A percentile compares a stretch with the other conserved stretches of the same genome.
Conservation (phyloP, 495 filamentous ascomycete genomes). For the Tuber indicum region DNA sequence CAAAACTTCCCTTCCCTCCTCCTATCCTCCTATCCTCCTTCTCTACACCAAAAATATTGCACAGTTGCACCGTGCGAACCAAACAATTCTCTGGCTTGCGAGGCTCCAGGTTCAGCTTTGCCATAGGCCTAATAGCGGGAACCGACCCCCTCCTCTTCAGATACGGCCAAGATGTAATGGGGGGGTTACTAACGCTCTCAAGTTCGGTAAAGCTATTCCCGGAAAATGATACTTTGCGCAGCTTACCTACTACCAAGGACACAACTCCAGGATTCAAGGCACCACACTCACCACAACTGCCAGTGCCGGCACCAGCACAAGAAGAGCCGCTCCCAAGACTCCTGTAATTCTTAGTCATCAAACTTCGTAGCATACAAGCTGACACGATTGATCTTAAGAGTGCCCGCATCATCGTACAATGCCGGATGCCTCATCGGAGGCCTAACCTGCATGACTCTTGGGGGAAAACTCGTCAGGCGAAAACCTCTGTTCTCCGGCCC, state of each 20-base stretch:
- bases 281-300: neutral
- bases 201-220: too few relatives aligned
- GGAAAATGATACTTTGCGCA: neutral
- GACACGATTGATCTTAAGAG: constrained; percentile 44
- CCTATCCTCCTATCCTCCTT: too few relatives aligned
- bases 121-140: too few relatives aligned
- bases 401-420: constrained; percentile 57
- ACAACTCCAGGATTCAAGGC: neutral
- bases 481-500: constrained; percentile 65
- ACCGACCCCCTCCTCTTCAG: too few relatives aligned
- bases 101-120: too few relatives aligned
- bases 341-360: neutral
- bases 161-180: too few relatives aligned
- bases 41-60: too few relatives aligned
- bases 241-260: neutral
- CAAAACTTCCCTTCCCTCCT: too few relatives aligned
- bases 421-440: constrained; percentile 71
- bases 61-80: too few relatives aligned
- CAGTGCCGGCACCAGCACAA: neutral
- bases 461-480: constrained; percentile 63
- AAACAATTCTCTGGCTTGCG: too few relatives aligned
- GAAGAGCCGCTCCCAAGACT: neutral
- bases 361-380: neutral
- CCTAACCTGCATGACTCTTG: constrained; percentile 62
- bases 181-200: too few relatives aligned